These are phyloP conservation scores for Eucalyptus viminalis DNA, from an alignment of 345 rosid species.

Conservation along the genomic window DNA sequence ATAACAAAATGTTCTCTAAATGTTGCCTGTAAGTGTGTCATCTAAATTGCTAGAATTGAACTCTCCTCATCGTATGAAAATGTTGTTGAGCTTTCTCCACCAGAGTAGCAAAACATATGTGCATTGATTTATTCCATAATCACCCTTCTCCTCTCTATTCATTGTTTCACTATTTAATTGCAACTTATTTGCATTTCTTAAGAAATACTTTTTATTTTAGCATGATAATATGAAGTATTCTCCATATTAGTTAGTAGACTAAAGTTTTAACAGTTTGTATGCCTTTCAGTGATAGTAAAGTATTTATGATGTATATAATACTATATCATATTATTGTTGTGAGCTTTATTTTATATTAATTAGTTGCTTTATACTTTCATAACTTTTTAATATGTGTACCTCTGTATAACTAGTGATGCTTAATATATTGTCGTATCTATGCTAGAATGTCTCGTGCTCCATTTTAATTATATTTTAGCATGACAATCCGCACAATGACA, in stretches of 20 bases:
- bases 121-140: neutral
- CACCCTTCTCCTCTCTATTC: neutral
- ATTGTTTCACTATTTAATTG: neutral
- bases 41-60: neutral
- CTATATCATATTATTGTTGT: neutral
- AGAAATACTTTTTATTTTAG: neutral
- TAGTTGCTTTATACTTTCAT: neutral
- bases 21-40: neutral
- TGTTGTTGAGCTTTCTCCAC: neutral
- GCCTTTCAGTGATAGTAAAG: neutral
- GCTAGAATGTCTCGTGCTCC: neutral
- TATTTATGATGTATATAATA: neutral
- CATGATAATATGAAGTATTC: neutral
- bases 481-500: neutral
- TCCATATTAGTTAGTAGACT: neutral
- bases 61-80: neutral
- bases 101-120: neutral
- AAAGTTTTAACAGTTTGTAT: neutral
- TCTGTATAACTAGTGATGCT: neutral
- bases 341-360: neutral
- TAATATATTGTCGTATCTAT: neutral
- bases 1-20: neutral
- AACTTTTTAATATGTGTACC: neutral
- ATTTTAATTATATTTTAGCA: neutral
- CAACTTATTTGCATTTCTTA: neutral